Conservation (phyloP, 2,329 filamentous ascomycete species). For the Paracorniculantispora psalliotae region DNA sequence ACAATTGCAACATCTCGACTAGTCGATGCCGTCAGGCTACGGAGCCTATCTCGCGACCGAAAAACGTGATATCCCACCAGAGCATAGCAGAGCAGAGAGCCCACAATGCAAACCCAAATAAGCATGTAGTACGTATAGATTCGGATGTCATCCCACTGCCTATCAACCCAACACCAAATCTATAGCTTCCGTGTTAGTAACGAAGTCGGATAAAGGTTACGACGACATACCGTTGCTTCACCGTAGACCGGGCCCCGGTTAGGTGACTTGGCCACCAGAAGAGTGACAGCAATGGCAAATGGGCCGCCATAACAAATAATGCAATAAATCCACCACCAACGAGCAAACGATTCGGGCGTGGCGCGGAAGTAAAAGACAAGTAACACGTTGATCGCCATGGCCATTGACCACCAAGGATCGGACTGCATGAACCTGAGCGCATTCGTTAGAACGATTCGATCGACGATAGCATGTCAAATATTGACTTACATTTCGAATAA, state of each 20-base stretch:
- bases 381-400: slow-evolving; percentile 79
- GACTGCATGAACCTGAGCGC: slow-evolving; percentile 77
- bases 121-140: slow-evolving; percentile 59
- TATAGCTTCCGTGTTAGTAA: slow-evolving; percentile 21
- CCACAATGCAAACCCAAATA: slow-evolving; percentile 54
- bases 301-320: slow-evolving; percentile 68
- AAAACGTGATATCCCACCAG: slow-evolving; percentile 57
- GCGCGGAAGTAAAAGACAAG: slow-evolving; percentile 60
- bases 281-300: slow-evolving; percentile 59
- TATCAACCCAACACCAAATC: slow-evolving; percentile 60
- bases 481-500: slow-evolving; percentile 62
- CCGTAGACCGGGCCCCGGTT: slow-evolving; percentile 44
- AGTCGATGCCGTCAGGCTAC: slow-evolving; percentile 43
- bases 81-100: slow-evolving; percentile 51
- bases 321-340: slow-evolving; percentile 67
- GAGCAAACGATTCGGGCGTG: slow-evolving; percentile 62
- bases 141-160: slow-evolving; percentile 49
- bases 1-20: slow-evolving; percentile 22
- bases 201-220: not conserved
- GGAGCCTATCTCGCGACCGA: slow-evolving; percentile 50
- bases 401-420: slow-evolving; percentile 71
- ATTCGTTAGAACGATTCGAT: no score
- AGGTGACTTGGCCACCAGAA: slow-evolving; percentile 50
- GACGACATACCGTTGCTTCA: slow-evolving; percentile 52
- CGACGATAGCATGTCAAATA: no score